Base-by-base conservation (phyloP, 257 asterid genomes). In the Linaria vulgaris region DNA sequence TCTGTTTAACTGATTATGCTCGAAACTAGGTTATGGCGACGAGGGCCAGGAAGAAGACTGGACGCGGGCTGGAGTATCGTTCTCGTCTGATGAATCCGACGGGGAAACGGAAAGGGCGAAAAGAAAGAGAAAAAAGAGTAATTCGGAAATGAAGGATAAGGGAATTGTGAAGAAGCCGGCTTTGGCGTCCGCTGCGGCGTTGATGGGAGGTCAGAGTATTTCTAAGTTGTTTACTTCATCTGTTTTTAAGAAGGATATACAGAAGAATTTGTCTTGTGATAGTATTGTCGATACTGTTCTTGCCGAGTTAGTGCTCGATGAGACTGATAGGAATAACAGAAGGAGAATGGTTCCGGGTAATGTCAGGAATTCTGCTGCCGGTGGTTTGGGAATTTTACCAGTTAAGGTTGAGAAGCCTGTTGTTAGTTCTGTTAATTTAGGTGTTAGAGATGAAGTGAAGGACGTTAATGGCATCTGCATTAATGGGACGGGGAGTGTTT, bases 41-140 rank as follows among this genome's bases (percentile, higher is more conserved):
- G 95, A 87, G 75, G 99, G 97, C 22, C 94, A 92, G 79, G 99
- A 92, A 44, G 99, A 85, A 59, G 99, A 92, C 52, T 92, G 97
- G 99, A 77, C 94, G 12, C 65, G 75, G 7, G 80, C 97, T 8
- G 96, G 85, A 0, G 82, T 53, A 15, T 52, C 81, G 4, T 25
- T 70, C 1, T 89, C 95, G 4, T 83, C 91, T 10, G 97, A 87
- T 0, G 97, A 79, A 50, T 85, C 94, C 0, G 97, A 80, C 23
- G 97, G 77, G 3, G 96, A 83, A 78, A 12, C 60, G 19, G 91
- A 76, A 64, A 80, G 73, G 77, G 74, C 72, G 56, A 92, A 82
- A 76, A 85, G 78, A 57, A 88, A 79, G 84, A 87, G 74, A 43
- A 77, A 66, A 24, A 72, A 39, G 41, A 16, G 39, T n/a, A 70